Evolutionary conservation across 805 yeast genomes (phyloP).

Genomic region (Lipomyces anomalus): DNA sequence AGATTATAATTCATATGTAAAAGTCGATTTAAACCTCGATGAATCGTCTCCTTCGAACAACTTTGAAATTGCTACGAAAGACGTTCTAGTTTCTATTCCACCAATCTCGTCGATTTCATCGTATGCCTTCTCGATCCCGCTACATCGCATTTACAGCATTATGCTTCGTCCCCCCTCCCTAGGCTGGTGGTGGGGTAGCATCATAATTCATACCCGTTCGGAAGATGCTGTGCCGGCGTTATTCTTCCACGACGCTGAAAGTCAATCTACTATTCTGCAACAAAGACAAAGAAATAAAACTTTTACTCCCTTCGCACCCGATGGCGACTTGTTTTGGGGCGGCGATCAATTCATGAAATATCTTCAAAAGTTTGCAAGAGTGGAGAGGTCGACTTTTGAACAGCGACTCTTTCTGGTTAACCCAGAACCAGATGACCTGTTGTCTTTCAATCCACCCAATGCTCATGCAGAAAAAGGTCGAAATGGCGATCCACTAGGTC

Average conservation of each 20-base stretch:
- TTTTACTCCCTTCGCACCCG: slow-evolving; percentile 66
- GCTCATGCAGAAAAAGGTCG: slow-evolving; percentile 31
- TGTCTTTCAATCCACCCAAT: slow-evolving; percentile 49
- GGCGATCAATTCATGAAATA: slow-evolving; percentile 68
- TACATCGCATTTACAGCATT: slow-evolving; percentile 63
- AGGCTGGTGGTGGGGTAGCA: slow-evolving; percentile 91
- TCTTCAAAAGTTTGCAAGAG: slow-evolving; percentile 49
- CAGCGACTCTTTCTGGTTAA: slow-evolving; percentile 68
- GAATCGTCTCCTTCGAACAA: slow-evolving; percentile 17
- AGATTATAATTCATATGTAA: slow-evolving; percentile 44
- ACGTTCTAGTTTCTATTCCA: slow-evolving; percentile 47
- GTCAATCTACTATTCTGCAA: slow-evolving; percentile 63
- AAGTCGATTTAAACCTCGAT: slow-evolving; percentile 44
- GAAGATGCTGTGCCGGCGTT: slow-evolving; percentile 69
- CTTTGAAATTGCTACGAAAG: neutral
- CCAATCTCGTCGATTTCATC: slow-evolving; percentile 47
- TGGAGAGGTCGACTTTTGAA: slow-evolving; percentile 67
- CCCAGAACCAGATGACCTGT: slow-evolving; percentile 62
- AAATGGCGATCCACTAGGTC: slow-evolving; percentile 39
- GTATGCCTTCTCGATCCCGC: slow-evolving; percentile 62
- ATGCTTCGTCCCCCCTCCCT: slow-evolving; percentile 78
- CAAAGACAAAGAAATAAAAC: slow-evolving; percentile 54
- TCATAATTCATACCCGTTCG: slow-evolving; percentile 60
- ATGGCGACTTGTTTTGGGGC: slow-evolving; percentile 71
- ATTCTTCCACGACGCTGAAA: slow-evolving; percentile 88